A percentile compares a stretch with the other conserved stretches of the same genome.
These are phyloP conservation scores for Apiospora pterosperma DNA, from an alignment of 2,329 filamentous ascomycete genomes.

Conservation along the genomic window DNA sequence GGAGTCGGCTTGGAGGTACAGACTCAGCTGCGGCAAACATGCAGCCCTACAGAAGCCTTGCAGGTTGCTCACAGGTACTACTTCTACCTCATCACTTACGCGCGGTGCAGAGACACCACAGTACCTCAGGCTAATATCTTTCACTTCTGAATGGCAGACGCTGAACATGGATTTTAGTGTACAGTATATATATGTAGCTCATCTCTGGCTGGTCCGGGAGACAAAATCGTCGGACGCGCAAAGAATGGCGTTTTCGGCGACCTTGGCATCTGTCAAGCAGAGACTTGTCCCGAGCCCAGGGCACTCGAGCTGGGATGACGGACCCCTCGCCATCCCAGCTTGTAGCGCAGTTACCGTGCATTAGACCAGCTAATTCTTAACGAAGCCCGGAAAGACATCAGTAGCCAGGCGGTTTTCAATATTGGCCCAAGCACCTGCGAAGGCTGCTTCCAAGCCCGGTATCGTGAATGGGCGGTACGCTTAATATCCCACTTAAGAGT, in stretches of 20 bases:
- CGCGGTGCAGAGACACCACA: too few species aligned
- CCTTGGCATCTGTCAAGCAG: slow-evolving; percentile 50
- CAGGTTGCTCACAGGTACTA: too few species aligned
- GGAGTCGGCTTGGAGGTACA: too few species aligned
- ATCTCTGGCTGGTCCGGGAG: slow-evolving; percentile 50
- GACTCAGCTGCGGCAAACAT: too few species aligned
- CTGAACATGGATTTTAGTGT: too few species aligned
- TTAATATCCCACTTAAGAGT: slow-evolving; percentile 44
- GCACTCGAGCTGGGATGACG: slow-evolving; percentile 34
- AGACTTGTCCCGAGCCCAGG: slow-evolving; percentile 57
- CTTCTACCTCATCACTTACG: too few species aligned
- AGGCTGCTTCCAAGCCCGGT: slow-evolving; percentile 42
- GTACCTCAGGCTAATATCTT: too few species aligned
- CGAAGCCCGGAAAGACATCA: slow-evolving; percentile 50
- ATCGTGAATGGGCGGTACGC: slow-evolving; percentile 39
- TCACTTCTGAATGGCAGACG: too few species aligned
- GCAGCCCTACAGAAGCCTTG: too few species aligned
- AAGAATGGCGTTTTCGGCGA: slow-evolving; percentile 46
- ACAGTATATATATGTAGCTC: too few species aligned
- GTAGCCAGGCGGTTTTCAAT: slow-evolving; percentile 41
- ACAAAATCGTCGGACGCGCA: slow-evolving; percentile 50
- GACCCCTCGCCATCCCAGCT: slow-evolving; percentile 13
- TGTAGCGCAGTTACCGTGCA: slow-evolving; percentile 38
- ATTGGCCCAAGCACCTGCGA: slow-evolving; percentile 37
- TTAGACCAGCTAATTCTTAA: slow-evolving; percentile 47